Evolutionary conservation across 441 rosid species (phyloP), one percentile per base, ranked within the genome.

Genomic region (Erodium trifolium): DNA sequence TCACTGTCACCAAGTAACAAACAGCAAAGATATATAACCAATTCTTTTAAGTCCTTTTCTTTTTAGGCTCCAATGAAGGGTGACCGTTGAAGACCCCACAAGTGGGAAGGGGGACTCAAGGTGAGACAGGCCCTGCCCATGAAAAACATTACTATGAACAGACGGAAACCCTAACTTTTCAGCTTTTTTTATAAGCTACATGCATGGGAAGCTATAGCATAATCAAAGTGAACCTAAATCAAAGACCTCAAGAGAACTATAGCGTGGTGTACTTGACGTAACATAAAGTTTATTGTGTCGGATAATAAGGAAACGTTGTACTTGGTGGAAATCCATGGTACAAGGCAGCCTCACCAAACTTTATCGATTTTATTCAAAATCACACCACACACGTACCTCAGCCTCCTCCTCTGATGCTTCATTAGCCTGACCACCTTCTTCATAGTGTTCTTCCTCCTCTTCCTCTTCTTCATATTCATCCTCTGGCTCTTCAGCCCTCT

Each of bases 381-480:
- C 3, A 12, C 5, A 31, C 45, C 3, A 12, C 5, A 31, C 17
- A 60, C 14, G 49, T 64, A 55, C 90, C 74, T 84, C 88, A 68
- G 80, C 93, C 63, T 92, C 27, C 27, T 35, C 97, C 62, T 88
- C 96, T 4, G 97, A 86, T 70, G 82, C 90, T 72, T 82, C 84
- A 74, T 82, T 81, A 67, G 71, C 81, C 72, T 81, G 87, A 9
- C 73, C 82, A 14, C 81, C 87, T 68, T 78, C 97, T 63, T 77
- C 89, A 59, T 67, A 79, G 31, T 70, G 87, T 19, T 86, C 93
- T 68, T 88, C 92, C 34, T 88, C 96, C 27, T 23, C 27, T 9
- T 83, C 90, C 4, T 86, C 90, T 72, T 85, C 97, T 78, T 93
- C 97, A 69, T 86, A 91, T 53, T 92, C 97, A 19, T 76, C 83